Percentiles rank a stretch among this genome's conserved stretches.
phyloP scores from a whole-genome alignment of 441 rosid species.

The Gossypium davidsonii region DNA sequence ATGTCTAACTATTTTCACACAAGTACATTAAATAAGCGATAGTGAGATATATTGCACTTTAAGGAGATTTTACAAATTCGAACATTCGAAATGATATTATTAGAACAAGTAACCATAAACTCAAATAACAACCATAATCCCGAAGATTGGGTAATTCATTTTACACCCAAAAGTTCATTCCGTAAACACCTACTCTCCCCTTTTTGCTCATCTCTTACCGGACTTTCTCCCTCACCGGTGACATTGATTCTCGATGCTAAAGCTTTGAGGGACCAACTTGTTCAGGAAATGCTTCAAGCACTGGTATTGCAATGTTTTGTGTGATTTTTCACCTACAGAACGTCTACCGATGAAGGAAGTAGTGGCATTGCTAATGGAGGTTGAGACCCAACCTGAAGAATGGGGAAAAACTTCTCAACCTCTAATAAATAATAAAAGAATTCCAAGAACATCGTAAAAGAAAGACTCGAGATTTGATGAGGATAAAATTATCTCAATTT shows the following conservation, averaged over 20 bases:
- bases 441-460: constrained; percentile 13
- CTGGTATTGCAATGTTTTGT: constrained; percentile 87
- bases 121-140: too few relatives aligned
- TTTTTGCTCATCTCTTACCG: too few relatives aligned
- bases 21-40: too few relatives aligned
- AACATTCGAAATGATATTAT: too few relatives aligned
- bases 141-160: too few relatives aligned
- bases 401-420: constrained; percentile 92
- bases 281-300: constrained; percentile 93
- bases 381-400: constrained; percentile 80
- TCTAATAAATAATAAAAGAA: constrained; percentile 44
- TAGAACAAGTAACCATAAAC: too few relatives aligned
- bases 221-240: constrained; percentile 30
- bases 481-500: too few relatives aligned
- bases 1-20: too few relatives aligned
- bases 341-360: constrained; percentile 95
- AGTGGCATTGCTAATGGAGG: constrained; percentile 78
- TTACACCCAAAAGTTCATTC: too few relatives aligned
- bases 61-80: too few relatives aligned
- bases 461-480: background rate
- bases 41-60: accelerated
- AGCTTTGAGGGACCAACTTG: constrained; percentile 85
- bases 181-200: too few relatives aligned
- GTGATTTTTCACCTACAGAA: constrained; percentile 76
- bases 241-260: constrained; percentile 59